Conservation (phyloP, 192 early-diverging fungal species). For the Phycomyces blakesleeanus region DNA sequence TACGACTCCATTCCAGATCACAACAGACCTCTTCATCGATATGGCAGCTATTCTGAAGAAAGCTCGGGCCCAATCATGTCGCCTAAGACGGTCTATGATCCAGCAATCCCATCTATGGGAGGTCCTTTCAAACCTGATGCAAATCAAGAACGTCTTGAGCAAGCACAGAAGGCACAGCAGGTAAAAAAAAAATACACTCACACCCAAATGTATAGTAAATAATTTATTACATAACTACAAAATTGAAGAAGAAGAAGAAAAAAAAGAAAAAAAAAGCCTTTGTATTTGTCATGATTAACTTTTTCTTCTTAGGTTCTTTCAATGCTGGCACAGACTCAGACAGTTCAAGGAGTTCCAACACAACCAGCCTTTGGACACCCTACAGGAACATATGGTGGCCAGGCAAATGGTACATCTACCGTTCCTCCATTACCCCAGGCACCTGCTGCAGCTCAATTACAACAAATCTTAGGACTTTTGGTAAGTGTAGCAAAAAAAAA, state of each 20-base stretch:
- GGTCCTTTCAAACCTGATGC: background rate
- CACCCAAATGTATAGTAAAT: no score
- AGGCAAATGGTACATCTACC: background rate
- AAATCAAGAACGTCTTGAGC: slow-evolving; percentile 20
- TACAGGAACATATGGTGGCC: slow-evolving; percentile 1
- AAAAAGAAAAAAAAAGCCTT: background rate
- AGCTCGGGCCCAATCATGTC: background rate
- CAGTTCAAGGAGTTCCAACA: slow-evolving; percentile 1
- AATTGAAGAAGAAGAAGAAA: no score
- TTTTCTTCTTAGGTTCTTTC: slow-evolving; percentile 10
- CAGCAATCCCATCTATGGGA: background rate
- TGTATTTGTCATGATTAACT: background rate
- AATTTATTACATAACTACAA: background rate
- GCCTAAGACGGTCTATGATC: background rate
- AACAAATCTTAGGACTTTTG: slow-evolving; percentile 23
- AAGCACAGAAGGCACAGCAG: slow-evolving; percentile 31
- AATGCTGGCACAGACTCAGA: slow-evolving; percentile 21
- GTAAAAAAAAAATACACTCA: no score
- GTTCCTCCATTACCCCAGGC: slow-evolving; percentile 11
- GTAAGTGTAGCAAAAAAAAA: slow-evolving; percentile 6
- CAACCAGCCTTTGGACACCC: background rate
- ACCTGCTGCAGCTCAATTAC: slow-evolving; percentile 21
- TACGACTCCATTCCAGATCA: no score
- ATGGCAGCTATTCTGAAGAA: background rate
- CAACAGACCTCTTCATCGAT: background rate